Percentiles rank a stretch among this genome's conserved stretches.
These are phyloP conservation scores for Furcasterigmium furcatum DNA, from an alignment of 2,329 filamentous ascomycete species.

Conservation along the genomic window DNA sequence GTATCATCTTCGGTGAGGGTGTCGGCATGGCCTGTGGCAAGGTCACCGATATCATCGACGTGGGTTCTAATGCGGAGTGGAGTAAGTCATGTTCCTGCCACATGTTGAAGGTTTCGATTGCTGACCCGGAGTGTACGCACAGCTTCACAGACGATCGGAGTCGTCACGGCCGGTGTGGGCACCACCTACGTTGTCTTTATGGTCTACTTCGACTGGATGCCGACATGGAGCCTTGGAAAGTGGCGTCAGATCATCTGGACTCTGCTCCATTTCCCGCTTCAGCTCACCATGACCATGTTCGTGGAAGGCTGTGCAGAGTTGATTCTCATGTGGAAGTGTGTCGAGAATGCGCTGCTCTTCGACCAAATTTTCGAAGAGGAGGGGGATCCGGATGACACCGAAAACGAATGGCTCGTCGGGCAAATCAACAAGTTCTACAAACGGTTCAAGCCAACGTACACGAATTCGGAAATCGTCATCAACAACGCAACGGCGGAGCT, in stretches of 20 bases:
- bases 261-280: conserved; percentile 58
- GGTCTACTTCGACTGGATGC: conserved; percentile 59
- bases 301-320: conserved; percentile 61
- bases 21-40: conserved; percentile 43
- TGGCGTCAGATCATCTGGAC: conserved; percentile 59
- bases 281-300: conserved; percentile 60
- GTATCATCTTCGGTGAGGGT: conserved; percentile 66
- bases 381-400: no score
- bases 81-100: conserved; percentile 19
- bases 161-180: conserved; percentile 32
- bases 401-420: neutral
- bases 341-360: conserved; percentile 11
- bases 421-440: conserved; percentile 17
- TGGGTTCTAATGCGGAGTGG: conserved; percentile 28
- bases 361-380: neutral
- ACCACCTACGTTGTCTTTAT: conserved; percentile 44
- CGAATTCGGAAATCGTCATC: conserved; percentile 12
- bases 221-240: conserved; percentile 54
- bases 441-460: conserved; percentile 21
- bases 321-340: conserved; percentile 36
- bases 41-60: neutral
- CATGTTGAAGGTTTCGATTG: neutral
- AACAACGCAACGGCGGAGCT: conserved; percentile 10
- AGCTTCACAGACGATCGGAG: conserved; percentile 35
- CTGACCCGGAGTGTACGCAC: neutral